These are phyloP conservation scores for Moesziomyces parantarcticus DNA, from an alignment of 1,284 basidiomycete genomes.

Conservation along the genomic window DNA sequence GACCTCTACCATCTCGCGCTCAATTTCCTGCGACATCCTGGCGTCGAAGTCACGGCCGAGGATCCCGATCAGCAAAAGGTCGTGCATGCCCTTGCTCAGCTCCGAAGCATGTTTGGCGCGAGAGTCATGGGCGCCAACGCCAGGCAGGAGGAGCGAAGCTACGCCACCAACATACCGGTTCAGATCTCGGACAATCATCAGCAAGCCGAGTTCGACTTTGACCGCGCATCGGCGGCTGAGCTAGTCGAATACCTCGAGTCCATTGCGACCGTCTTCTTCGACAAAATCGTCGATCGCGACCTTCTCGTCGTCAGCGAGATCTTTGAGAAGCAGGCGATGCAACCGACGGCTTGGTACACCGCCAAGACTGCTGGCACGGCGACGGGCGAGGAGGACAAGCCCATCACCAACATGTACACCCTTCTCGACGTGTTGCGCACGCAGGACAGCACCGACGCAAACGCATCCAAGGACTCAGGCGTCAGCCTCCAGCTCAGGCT, in stretches of 20 bases:
- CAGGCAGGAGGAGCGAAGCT: slow-evolving; percentile 36
- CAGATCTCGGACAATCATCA: slow-evolving; percentile 14
- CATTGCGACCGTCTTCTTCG: slow-evolving; percentile 58
- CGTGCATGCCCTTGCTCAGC: slow-evolving; percentile 38
- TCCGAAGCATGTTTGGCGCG: slow-evolving; percentile 34
- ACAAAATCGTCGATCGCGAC: slow-evolving; percentile 60
- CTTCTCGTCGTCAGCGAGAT: slow-evolving; percentile 57
- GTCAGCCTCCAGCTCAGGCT: slow-evolving; percentile 45
- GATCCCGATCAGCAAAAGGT: slow-evolving; percentile 51
- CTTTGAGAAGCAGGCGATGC: slow-evolving; percentile 51
- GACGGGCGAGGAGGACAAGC: slow-evolving; percentile 47
- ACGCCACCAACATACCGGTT: slow-evolving; percentile 20
- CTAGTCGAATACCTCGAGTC: slow-evolving; percentile 64
- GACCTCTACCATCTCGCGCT: slow-evolving; percentile 53
- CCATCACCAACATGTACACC: slow-evolving; percentile 60
- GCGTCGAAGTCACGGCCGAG: slow-evolving; percentile 33
- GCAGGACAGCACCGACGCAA: slow-evolving; percentile 1
- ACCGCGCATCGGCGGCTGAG: slow-evolving; percentile 39
- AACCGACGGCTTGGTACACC: slow-evolving; percentile 56
- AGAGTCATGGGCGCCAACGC: slow-evolving; percentile 55
- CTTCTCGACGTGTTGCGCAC: slow-evolving; percentile 51
- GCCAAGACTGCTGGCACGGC: slow-evolving; percentile 17
- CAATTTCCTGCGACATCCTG: slow-evolving; percentile 47
- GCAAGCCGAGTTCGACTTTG: slow-evolving; percentile 52
- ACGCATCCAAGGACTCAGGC: slow-evolving; percentile 7